Conservation (phyloP, 176 grass and related monocot species). For the Olyra latifolia region DNA sequence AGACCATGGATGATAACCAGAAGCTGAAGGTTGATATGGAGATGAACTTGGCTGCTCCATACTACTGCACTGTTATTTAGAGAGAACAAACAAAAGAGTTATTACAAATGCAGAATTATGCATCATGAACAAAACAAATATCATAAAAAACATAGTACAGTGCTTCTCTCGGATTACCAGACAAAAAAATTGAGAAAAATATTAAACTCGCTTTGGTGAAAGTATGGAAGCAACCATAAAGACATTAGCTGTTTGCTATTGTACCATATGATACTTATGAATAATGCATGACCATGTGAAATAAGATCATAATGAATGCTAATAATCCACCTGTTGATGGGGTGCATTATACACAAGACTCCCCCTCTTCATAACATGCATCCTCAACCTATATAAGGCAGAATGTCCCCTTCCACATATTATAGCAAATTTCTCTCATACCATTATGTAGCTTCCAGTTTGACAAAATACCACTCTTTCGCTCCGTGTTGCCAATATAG, state of each 20-base stretch:
- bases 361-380: background rate
- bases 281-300: background rate
- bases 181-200: background rate
- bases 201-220: background rate
- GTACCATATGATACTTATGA: background rate
- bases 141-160: background rate
- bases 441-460: no score
- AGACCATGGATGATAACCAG: slow-evolving; percentile 39
- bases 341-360: background rate
- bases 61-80: slow-evolving; percentile 40
- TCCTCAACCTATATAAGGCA: background rate
- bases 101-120: slow-evolving; percentile 18
- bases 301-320: background rate
- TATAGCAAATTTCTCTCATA: background rate
- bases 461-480: no score
- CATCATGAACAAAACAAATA: slow-evolving; percentile 15
- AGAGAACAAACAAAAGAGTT: slow-evolving; percentile 19
- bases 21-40: slow-evolving; percentile 49
- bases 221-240: slow-evolving; percentile 6
- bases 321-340: background rate
- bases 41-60: slow-evolving; percentile 46
- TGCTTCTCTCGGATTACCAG: slow-evolving; percentile 4
- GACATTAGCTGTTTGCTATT: background rate
- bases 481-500: no score
- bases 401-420: background rate